phyloP scores from a whole-genome alignment of 129 eudicot species.

The Glebionis coronaria region DNA sequence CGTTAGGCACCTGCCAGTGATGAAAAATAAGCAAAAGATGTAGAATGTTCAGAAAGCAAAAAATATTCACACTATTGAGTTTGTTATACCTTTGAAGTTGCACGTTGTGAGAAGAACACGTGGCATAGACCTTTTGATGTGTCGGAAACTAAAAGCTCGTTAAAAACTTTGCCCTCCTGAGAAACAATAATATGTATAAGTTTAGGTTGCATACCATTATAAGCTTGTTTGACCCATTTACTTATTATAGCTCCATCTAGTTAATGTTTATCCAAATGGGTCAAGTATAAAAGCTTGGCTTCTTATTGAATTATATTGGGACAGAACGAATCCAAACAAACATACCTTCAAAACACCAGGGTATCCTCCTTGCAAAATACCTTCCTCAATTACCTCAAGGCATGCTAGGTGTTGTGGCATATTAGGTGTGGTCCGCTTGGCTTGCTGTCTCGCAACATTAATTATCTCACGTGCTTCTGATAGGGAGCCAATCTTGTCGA shows the following conservation, averaged over 20 bases:
- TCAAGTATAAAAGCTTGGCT: no score
- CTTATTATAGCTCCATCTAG: no score
- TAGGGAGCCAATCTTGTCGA: no score
- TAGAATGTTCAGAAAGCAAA: background rate
- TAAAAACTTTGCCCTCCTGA: conserved; percentile 69
- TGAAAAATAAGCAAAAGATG: conserved; percentile 3
- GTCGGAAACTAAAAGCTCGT: conserved; percentile 57
- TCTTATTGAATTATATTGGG: no score
- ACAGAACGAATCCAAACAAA: no score
- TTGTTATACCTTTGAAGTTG: conserved; percentile 71
- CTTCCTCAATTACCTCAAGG: conserved; percentile 72
- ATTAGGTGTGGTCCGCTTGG: conserved; percentile 52
- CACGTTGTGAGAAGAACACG: conserved; percentile 81
- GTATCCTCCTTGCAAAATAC: conserved; percentile 77
- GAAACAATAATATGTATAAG: conserved; percentile 6
- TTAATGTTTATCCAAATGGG: no score
- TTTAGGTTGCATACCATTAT: background rate
- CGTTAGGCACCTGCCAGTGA: conserved; percentile 67
- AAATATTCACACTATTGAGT: background rate
- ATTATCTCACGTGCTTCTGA: conserved; percentile 45
- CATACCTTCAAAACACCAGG: conserved; percentile 41
- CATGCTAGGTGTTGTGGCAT: conserved; percentile 85
- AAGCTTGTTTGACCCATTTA: no score
- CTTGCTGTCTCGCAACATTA: conserved; percentile 53
- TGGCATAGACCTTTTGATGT: conserved; percentile 83